Conservation (phyloP, 1,284 basidiomycete genomes). For the Melampsora medusae region DNA sequence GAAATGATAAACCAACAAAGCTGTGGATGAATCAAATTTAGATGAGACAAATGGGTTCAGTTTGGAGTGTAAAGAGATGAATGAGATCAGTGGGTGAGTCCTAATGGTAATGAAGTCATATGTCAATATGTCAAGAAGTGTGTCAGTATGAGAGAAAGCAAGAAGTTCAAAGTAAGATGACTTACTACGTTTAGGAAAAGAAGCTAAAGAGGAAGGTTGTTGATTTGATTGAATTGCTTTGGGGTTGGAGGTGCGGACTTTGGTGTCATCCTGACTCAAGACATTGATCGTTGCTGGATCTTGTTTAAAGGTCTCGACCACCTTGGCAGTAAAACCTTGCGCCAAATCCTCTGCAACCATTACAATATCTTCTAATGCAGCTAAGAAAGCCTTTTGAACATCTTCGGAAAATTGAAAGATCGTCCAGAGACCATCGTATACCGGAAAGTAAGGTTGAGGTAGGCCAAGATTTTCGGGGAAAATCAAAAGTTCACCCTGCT, state of each 20-base stretch:
- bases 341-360: conserved; percentile 80
- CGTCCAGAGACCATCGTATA: conserved; percentile 80
- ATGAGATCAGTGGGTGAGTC: no score
- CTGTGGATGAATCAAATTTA: no score
- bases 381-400: conserved; percentile 73
- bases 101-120: no score
- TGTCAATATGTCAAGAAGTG: no score
- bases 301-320: conserved; percentile 67
- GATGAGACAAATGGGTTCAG: no score
- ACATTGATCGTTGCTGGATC: conserved; percentile 75
- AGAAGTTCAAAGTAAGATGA: no score
- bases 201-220: no score
- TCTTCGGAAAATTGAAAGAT: conserved; percentile 86
- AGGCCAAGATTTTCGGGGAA: conserved; percentile 50
- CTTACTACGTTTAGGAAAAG: no score
- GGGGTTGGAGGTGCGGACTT: conserved; percentile 81
- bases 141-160: no score
- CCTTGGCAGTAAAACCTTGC: conserved; percentile 66
- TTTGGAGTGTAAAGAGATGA: no score
- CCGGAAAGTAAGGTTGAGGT: conserved; percentile 62
- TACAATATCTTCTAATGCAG: conserved; percentile 79
- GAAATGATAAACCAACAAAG: no score
- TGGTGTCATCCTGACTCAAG: conserved; percentile 75
- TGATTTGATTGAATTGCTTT: no score
- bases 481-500: conserved; percentile 65